A percentile compares a stretch with the other conserved stretches of the same genome.
phyloP scores from a whole-genome alignment of 345 rosid species.

The Turritis glabra region DNA sequence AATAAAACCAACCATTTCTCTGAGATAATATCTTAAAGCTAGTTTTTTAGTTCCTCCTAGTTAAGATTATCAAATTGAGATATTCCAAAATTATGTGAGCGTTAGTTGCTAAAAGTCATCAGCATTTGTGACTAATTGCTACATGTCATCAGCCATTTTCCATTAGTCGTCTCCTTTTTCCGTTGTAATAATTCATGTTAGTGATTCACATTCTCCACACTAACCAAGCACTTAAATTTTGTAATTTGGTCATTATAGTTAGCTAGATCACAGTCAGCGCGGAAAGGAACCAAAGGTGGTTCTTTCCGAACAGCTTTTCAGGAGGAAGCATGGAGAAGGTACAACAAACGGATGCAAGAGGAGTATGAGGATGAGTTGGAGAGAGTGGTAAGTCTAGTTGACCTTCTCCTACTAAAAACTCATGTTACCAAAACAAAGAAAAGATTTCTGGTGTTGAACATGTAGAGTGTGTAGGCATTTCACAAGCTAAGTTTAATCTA shows the following conservation, averaged over 20 bases:
- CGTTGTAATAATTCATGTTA: background rate
- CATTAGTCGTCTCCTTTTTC: background rate
- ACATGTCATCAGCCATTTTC: background rate
- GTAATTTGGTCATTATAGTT: constrained; percentile 46
- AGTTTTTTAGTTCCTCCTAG: background rate
- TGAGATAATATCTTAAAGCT: background rate
- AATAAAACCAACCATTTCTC: constrained; percentile 13
- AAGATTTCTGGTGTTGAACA: background rate
- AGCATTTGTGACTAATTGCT: background rate
- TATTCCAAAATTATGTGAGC: background rate
- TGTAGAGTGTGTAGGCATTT: background rate
- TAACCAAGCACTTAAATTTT: constrained; percentile 35
- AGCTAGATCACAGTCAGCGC: constrained; percentile 59
- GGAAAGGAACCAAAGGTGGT: constrained; percentile 50
- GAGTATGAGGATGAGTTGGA: constrained; percentile 96
- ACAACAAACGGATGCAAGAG: constrained; percentile 87
- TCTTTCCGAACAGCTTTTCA: constrained; percentile 75
- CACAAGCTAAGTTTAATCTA: background rate
- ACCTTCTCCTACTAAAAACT: background rate
- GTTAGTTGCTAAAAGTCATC: background rate
- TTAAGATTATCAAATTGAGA: constrained; percentile 1
- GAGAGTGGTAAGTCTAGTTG: constrained; percentile 76
- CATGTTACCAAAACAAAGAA: background rate
- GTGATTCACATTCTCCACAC: background rate
- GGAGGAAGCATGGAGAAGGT: constrained; percentile 90